Evolutionary conservation across 2,329 filamentous ascomycete species (phyloP).

Genomic region (Ophiocordyceps camponoti-floridani): DNA sequence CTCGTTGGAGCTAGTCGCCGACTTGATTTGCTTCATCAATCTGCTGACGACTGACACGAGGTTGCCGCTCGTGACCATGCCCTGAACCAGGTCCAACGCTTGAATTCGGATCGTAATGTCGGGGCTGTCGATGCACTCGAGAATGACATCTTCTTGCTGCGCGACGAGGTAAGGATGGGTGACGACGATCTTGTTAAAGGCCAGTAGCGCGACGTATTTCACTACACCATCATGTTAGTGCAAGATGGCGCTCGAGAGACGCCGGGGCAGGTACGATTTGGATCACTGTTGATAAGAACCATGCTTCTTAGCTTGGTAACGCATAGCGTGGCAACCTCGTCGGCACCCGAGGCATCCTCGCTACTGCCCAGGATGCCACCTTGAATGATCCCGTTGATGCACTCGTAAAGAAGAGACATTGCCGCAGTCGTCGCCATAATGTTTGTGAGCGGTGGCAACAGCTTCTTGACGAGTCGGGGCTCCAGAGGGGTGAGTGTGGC

Average conservation of each 20-base stretch:
- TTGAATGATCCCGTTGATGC: conserved; percentile 95
- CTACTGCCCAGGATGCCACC: conserved; percentile 79
- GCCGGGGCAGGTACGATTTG: conserved; percentile 49
- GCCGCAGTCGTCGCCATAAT: conserved; percentile 89
- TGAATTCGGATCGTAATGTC: conserved; percentile 93
- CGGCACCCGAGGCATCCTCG: conserved; percentile 62
- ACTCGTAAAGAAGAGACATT: conserved; percentile 97
- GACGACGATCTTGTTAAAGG: conserved; percentile 84
- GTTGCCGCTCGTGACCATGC: conserved; percentile 84
- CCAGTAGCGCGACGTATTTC: conserved; percentile 90
- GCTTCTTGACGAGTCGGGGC: conserved; percentile 75
- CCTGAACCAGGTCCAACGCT: conserved; percentile 76
- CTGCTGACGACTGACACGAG: conserved; percentile 70
- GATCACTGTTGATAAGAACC: conserved; percentile 83
- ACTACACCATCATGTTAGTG: conserved; percentile 30
- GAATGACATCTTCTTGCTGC: conserved; percentile 86
- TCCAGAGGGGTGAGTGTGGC: conserved; percentile 86
- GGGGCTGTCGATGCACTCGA: conserved; percentile 87
- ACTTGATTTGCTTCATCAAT: conserved; percentile 71
- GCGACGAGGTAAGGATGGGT: conserved; percentile 81
- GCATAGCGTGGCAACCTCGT: conserved; percentile 83
- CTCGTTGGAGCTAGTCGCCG: conserved; percentile 34
- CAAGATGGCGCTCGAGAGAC: neutral
- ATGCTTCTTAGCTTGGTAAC: conserved; percentile 87
- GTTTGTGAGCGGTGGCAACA: conserved; percentile 76